Conservation (phyloP, 371 early-diverging fungal species). For the Parasitella parasitica region DNA sequence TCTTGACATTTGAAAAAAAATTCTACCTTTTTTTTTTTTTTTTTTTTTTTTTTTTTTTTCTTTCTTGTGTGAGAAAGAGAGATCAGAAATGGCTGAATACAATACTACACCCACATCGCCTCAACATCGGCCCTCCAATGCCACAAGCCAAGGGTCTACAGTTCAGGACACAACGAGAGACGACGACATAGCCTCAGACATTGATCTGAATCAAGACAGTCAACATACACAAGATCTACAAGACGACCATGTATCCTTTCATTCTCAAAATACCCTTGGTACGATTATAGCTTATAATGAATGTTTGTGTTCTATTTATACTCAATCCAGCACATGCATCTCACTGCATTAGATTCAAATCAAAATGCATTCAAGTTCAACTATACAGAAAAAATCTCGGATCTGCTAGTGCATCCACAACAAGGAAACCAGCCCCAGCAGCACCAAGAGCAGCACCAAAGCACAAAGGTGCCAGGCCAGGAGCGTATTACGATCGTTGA, state of each 20-base stretch:
- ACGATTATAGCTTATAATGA: not conserved
- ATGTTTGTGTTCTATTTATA: not conserved
- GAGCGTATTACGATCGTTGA: conserved; percentile 23
- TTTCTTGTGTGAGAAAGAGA: not conserved
- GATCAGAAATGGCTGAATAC: not conserved
- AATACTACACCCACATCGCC: not conserved
- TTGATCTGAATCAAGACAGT: not conserved
- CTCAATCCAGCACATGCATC: too few species aligned
- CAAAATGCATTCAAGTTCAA: not conserved
- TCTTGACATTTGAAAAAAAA: not conserved
- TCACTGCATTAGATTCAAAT: not conserved
- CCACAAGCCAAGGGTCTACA: not conserved
- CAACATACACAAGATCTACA: not conserved
- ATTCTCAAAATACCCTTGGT: not conserved
- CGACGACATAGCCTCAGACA: not conserved
- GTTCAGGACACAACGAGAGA: not conserved
- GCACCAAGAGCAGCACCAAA: not conserved
- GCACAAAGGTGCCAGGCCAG: conserved; percentile 9
- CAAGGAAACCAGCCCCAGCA: not conserved
- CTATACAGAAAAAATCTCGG: not conserved
- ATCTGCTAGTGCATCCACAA: not conserved
- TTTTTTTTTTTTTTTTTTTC: too few species aligned
- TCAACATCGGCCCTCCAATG: not conserved
- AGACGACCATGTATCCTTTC: not conserved
- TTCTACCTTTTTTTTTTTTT: not conserved